Evolutionary conservation across 805 yeast genomes (phyloP), one percentile per base, ranked within the genome.

Genomic region (Kodamaea laetipori): DNA sequence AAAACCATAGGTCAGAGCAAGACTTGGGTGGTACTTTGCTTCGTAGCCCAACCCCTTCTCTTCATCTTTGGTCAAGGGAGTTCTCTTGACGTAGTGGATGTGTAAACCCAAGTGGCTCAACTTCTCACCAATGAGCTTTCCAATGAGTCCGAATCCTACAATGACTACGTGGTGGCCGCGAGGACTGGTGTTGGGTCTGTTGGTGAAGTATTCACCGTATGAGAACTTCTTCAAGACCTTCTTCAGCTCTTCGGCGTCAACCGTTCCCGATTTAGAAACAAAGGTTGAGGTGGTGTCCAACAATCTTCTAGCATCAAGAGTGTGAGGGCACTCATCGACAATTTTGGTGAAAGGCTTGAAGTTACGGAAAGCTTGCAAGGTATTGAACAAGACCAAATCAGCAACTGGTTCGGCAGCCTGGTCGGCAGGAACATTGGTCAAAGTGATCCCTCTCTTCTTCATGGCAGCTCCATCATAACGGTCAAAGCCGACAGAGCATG

Each of bases 71-170:
- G 73, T 43, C 41, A 80, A 61, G 26, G 67, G 61, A 0, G 68
- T 67, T 53, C 90, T 71, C 52, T 83, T 84, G 43, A 78, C 72
- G 51, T 85, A 86, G 44, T 74, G 73, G 27, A 86, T 69, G 15
- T 76, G 63, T 86, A 86, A 81, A 4, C 87, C 89, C 24, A 86
- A 60, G n/a, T 65, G 66, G 37, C 66, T 41, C 46, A 86, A 68
- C 53, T 83, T 73, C 37, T 61, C 63, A 3, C 82, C 94, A 45
- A 84, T 78, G 23, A 73, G 70, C 56, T 75, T 74, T 6, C 95
- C 95, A 52, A 86, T 86, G 15, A 79, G 70, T 1, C 95, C 95
- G 54, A 86, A 81, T 0, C 95, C 95, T 3, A 84, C 77, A 25
- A 86, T 73, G 2, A 82, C 78, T 1, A 73, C 89, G 17, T 67